Evolutionary conservation across 2,329 filamentous ascomycete species (phyloP).

Genomic region (Rhinocladiella similis): DNA sequence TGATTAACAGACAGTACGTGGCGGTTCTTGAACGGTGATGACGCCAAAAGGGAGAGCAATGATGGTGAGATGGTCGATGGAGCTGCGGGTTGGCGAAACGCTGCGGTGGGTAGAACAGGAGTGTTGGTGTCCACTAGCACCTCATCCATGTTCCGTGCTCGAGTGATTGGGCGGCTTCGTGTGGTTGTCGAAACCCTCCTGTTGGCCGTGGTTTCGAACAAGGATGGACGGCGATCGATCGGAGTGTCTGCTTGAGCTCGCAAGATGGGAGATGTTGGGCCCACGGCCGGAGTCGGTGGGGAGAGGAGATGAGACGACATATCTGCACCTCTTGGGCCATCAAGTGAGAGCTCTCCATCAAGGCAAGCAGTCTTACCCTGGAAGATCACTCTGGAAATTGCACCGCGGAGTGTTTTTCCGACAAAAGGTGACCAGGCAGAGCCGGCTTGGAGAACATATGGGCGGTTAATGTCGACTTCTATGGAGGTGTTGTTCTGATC

Average conservation of each 20-base stretch:
- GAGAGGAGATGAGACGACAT: constrained; percentile 66
- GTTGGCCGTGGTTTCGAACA: constrained; percentile 12
- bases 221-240: constrained; percentile 33
- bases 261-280: constrained; percentile 43
- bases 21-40: constrained; percentile 83
- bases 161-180: constrained; percentile 23
- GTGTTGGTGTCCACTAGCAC: constrained; percentile 19
- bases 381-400: constrained; percentile 75
- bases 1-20: constrained; percentile 91
- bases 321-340: constrained; percentile 65
- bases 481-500: constrained; percentile 73
- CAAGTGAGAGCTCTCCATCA: constrained; percentile 63
- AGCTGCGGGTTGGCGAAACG: constrained; percentile 43
- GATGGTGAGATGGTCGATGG: constrained; percentile 58
- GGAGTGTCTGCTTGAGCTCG: constrained; percentile 38
- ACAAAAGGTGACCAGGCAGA: constrained; percentile 70
- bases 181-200: constrained; percentile 28
- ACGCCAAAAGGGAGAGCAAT: constrained; percentile 71
- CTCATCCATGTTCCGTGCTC: constrained; percentile 26
- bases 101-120: constrained; percentile 29
- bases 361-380: constrained; percentile 72
- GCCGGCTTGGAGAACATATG: constrained; percentile 58
- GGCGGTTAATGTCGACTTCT: constrained; percentile 74
- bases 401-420: constrained; percentile 66
- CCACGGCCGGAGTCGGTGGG: constrained; percentile 58